phyloP scores from a whole-genome alignment of 75 land plant genomes.

The Pseudotsuga menziesii region DNA sequence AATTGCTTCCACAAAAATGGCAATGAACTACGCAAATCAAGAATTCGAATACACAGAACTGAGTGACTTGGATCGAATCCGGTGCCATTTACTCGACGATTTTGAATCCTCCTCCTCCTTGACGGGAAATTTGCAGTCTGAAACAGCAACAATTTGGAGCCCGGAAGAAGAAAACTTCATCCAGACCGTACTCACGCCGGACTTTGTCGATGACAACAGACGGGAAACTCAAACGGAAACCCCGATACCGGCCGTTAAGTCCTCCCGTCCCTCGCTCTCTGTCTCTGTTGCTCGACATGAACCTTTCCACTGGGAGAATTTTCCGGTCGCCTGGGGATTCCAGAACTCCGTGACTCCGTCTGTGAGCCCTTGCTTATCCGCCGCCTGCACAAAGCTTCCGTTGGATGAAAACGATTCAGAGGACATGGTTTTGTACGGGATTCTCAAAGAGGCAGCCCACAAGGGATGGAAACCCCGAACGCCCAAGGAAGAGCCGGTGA shows the following conservation, averaged over 20 bases:
- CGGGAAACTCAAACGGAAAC: neutral
- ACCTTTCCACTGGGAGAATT: neutral
- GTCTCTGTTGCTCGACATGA: neutral
- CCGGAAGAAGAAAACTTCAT: neutral
- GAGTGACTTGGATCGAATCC: neutral
- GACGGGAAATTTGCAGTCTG: neutral
- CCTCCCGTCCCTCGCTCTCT: conserved; percentile 6
- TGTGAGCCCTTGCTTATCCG: conserved; percentile 1
- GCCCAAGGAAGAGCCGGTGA: neutral
- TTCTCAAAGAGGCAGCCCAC: conserved; percentile 16
- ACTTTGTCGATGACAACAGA: neutral
- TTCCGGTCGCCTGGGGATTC: neutral
- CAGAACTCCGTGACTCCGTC: neutral
- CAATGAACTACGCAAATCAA: no score
- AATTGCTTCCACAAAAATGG: no score
- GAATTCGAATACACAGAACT: neutral
- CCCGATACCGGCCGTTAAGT: no score
- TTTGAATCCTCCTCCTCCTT: neutral
- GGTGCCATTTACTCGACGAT: neutral
- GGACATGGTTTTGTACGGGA: conserved; percentile 24
- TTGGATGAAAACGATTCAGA: conserved; percentile 32
- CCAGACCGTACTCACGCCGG: neutral
- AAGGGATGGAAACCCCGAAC: conserved; percentile 11
- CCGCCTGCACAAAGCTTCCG: conserved; percentile 17
- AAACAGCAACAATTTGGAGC: neutral